Percentiles rank a stretch among this genome's conserved stretches.
Conservation (phyloP, 2,329 filamentous ascomycete species). For the Trichoderma sp. region DNA sequence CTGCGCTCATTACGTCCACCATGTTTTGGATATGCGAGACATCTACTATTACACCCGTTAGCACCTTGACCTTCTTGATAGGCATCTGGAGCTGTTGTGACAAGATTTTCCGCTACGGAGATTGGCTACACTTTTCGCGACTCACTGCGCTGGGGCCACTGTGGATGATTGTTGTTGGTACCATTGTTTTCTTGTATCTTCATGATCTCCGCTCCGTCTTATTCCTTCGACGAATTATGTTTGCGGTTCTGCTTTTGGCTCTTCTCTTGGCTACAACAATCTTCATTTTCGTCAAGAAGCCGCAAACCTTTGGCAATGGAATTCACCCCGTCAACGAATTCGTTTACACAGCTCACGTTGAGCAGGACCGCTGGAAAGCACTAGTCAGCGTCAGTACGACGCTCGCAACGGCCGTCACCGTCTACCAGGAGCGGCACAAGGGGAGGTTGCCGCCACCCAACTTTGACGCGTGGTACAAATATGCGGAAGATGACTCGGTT, state of each 20-base stretch:
- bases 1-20: conserved; percentile 49
- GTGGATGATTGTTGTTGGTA: conserved; percentile 46
- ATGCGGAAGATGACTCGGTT: conserved; percentile 72
- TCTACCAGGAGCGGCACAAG: conserved; percentile 58
- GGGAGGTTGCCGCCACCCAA: conserved; percentile 75
- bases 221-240: conserved; percentile 47
- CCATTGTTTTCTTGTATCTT: conserved; percentile 49
- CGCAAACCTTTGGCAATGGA: conserved; percentile 36
- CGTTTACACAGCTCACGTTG: conserved; percentile 53
- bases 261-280: conserved; percentile 46
- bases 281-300: conserved; percentile 41
- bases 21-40: conserved; percentile 53
- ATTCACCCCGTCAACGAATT: conserved; percentile 55
- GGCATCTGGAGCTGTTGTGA: conserved; percentile 45
- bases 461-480: conserved; percentile 85
- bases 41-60: conserved; percentile 48
- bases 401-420: conserved; percentile 50
- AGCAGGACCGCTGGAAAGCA: conserved; percentile 54
- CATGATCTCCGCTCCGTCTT: conserved; percentile 50
- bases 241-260: conserved; percentile 46
- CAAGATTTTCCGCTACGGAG: conserved; percentile 46
- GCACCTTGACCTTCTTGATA: conserved; percentile 49
- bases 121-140: conserved; percentile 51
- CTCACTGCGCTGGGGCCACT: conserved; percentile 45
- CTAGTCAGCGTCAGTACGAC: conserved; percentile 53